A percentile compares a stretch with the other conserved stretches of the same genome.
Evolutionary conservation across 2,329 filamentous ascomycete genomes (phyloP).

Genomic region (Blastomyces parvus): DNA sequence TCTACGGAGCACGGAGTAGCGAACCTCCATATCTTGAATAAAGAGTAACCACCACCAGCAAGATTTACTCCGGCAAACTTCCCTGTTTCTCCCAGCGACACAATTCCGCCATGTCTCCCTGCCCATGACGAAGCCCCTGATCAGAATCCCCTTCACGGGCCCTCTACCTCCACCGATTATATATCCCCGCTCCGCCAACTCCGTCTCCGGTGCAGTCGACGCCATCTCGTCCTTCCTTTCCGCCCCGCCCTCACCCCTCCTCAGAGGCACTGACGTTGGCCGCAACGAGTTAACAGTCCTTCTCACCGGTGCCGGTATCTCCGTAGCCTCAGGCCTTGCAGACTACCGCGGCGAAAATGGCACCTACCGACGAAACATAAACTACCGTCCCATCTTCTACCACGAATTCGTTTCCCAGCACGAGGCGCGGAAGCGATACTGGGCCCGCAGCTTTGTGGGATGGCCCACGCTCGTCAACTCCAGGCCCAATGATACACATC

Average conservation of each 20-base stretch:
- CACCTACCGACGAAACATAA: constrained; percentile 85
- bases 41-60: no score
- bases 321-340: constrained; percentile 81
- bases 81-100: neutral
- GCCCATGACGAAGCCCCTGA: constrained; percentile 59
- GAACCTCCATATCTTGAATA: no score
- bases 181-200: constrained; percentile 61
- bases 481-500: constrained; percentile 69
- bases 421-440: constrained; percentile 83
- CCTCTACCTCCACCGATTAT: constrained; percentile 66
- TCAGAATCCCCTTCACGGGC: constrained; percentile 86
- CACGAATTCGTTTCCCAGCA: constrained; percentile 77
- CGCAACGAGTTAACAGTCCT: constrained; percentile 51
- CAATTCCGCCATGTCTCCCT: constrained; percentile 23
- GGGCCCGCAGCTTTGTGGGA: constrained; percentile 88
- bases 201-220: constrained; percentile 61
- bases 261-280: constrained; percentile 36
- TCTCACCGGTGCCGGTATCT: constrained; percentile 79
- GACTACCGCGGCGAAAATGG: constrained; percentile 87
- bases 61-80: no score
- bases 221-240: constrained; percentile 70
- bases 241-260: constrained; percentile 44
- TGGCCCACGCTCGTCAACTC: constrained; percentile 75
- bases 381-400: constrained; percentile 85
- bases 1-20: no score